Evolutionary conservation across 176 grass and related monocot genomes (phyloP).

Genomic region (Musa acuminata): DNA sequence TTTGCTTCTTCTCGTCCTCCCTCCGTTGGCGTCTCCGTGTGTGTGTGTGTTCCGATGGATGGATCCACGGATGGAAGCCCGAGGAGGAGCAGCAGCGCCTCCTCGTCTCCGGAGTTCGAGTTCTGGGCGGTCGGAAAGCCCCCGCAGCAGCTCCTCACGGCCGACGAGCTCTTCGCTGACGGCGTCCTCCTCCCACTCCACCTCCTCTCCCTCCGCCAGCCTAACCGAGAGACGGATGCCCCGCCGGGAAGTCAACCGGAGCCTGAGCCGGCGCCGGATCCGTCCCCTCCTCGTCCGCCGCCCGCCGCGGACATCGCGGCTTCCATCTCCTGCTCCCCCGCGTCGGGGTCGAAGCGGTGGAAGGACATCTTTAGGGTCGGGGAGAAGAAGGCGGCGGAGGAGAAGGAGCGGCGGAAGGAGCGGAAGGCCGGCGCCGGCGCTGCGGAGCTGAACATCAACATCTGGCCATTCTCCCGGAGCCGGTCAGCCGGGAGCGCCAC

Average conservation of each 20-base stretch:
- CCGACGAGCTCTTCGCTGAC: slow-evolving; percentile 69
- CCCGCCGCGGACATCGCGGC: neutral
- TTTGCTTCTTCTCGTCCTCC: neutral
- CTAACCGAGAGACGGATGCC: neutral
- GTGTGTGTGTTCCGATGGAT: neutral
- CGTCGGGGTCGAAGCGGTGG: slow-evolving; percentile 55
- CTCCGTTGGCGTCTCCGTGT: neutral
- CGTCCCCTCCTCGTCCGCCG: neutral
- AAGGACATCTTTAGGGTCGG: slow-evolving; percentile 52
- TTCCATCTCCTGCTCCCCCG: slow-evolving; percentile 6
- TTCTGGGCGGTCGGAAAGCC: slow-evolving; percentile 46
- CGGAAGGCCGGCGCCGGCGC: slow-evolving; percentile 8
- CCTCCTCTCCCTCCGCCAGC: slow-evolving; percentile 6
- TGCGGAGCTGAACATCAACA: slow-evolving; percentile 72
- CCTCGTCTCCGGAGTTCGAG: slow-evolving; percentile 56
- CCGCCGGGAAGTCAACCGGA: neutral
- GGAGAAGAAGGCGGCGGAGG: slow-evolving; percentile 36
- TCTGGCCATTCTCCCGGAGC: slow-evolving; percentile 78
- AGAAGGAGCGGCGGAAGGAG: slow-evolving; percentile 27
- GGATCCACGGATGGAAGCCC: neutral
- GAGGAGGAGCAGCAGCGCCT: slow-evolving; percentile 36
- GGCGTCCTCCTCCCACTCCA: slow-evolving; percentile 53
- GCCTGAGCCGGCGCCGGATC: slow-evolving; percentile 19
- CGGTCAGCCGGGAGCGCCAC: slow-evolving; percentile 48
- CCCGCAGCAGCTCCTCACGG: slow-evolving; percentile 26